Evolutionary conservation across 2,329 filamentous ascomycete genomes (phyloP), one percentile per base, ranked within the genome.

Genomic region (Penicillium verrucosum): DNA sequence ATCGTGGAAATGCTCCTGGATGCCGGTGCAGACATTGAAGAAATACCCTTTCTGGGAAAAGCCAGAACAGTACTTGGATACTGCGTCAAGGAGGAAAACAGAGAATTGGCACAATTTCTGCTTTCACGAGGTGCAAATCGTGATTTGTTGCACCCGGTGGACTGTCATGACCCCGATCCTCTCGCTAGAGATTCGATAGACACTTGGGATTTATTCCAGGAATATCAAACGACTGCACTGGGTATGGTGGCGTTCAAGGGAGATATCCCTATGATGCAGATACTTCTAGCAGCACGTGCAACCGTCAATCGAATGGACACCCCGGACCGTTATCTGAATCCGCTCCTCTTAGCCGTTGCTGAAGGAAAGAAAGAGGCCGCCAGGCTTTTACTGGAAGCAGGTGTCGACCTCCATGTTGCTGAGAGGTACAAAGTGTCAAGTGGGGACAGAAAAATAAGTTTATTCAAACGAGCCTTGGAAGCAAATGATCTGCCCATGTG

Each of bases 361-460:
- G 4, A 27, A 25, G 16, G 23, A 27, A 2, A 11, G 8, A 16
- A 21, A 9, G 41, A 43, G 7, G 41, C 23, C 2, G 5, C 23
- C 2, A 5, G 5, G 8, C 14, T 43, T 27, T 27, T 43, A 43
- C 8, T 43, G 16, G 11, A 43, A 27, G 12, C 11, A 16, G 41
- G 23, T 10, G 41, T 12, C 41, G 3, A 27, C n/a, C 12, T 27
- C 9, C 41, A n/a, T 0, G 14, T 4, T n/a, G 41, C 21, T 4
- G 21, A 43, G 14, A 21, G 16, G 4, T 27, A 16, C 14, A 3
- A 10, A 0, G 8, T 4, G 23, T 10, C 5, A 10, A 5, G 6
- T n/a, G 7, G 9, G 23, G 25, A 3, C 1, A 16, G 2, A 7
- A 4, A n/a, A 5, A 27, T 0, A 3, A 27, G 14, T n/a, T 16